Percentiles rank a stretch among this genome's conserved stretches.
Conservation (phyloP, 202 grass and related monocot species). For the Musa balbisiana region DNA sequence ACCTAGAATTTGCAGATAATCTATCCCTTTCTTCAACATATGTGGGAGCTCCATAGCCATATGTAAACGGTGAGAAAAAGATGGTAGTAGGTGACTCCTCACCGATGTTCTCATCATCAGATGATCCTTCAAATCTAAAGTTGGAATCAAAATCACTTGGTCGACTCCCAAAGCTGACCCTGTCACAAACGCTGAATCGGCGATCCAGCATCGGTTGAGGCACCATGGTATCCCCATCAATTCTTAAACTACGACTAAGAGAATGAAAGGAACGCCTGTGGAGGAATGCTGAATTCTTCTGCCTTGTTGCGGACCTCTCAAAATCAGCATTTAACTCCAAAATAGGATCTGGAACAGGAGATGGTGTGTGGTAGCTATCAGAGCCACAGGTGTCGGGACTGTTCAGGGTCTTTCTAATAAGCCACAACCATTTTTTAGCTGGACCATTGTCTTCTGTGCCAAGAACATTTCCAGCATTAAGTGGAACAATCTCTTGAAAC, state of each 20-base stretch:
- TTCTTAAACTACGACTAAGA: conserved; percentile 69
- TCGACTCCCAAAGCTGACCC: conserved; percentile 40
- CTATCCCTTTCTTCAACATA: conserved; percentile 36
- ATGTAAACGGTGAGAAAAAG: conserved; percentile 44
- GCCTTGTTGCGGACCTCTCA: conserved; percentile 48
- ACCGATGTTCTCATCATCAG: conserved; percentile 42
- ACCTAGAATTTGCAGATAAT: conserved; percentile 47
- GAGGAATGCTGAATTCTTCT: conserved; percentile 40
- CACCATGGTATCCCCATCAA: conserved; percentile 39
- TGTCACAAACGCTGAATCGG: conserved; percentile 70
- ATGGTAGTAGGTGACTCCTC: conserved; percentile 31
- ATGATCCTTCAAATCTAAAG: conserved; percentile 43
- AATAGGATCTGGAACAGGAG: conserved; percentile 69
- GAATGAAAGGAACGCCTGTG: conserved; percentile 80
- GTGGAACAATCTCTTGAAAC: conserved; percentile 97
- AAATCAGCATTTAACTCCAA: conserved; percentile 82
- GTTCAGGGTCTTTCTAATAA: conserved; percentile 64
- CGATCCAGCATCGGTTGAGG: conserved; percentile 55
- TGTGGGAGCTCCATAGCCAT: conserved; percentile 37
- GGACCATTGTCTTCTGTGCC: conserved; percentile 82
- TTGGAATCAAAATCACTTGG: conserved; percentile 61
- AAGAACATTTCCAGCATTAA: conserved; percentile 96
- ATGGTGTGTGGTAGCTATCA: conserved; percentile 49
- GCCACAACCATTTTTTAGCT: conserved; percentile 79
- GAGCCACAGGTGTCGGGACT: conserved; percentile 41